Evolutionary conservation across 2,329 filamentous ascomycete species (phyloP).

Genomic region (Penicillium occitanis): DNA sequence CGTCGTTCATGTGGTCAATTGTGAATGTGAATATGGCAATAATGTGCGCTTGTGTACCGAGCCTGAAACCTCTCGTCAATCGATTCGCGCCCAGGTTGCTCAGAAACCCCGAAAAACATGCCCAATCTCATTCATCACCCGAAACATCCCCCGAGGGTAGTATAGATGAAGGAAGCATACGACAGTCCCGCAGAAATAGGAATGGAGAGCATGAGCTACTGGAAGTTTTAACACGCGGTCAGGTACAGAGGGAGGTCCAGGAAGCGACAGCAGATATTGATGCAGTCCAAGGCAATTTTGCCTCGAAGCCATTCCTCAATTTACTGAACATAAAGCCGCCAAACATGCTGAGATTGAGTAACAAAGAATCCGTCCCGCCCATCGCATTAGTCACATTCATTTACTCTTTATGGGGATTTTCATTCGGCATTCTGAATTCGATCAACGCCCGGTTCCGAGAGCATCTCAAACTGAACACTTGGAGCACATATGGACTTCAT

Average conservation of each 20-base stretch:
- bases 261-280: neutral
- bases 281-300: neutral
- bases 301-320: slow-evolving; percentile 7
- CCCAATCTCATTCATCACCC: neutral
- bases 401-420: slow-evolving; percentile 1
- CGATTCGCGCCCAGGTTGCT: neutral
- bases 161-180: neutral
- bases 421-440: neutral
- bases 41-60: slow-evolving; percentile 44
- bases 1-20: slow-evolving; percentile 33
- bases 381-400: neutral
- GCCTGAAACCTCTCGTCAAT: slow-evolving; percentile 34
- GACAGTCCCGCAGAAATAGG: neutral
- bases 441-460: neutral
- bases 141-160: neutral
- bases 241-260: neutral
- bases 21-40: slow-evolving; percentile 43
- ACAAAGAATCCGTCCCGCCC: neutral
- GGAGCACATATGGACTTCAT: neutral
- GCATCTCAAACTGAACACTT: neutral
- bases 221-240: neutral
- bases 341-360: slow-evolving; percentile 13
- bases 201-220: neutral
- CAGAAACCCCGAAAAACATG: neutral
- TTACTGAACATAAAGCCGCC: slow-evolving; percentile 1